These are phyloP conservation scores for Leucoagaricus sp. DNA, from an alignment of 1,284 basidiomycete genomes.

Conservation along the genomic window DNA sequence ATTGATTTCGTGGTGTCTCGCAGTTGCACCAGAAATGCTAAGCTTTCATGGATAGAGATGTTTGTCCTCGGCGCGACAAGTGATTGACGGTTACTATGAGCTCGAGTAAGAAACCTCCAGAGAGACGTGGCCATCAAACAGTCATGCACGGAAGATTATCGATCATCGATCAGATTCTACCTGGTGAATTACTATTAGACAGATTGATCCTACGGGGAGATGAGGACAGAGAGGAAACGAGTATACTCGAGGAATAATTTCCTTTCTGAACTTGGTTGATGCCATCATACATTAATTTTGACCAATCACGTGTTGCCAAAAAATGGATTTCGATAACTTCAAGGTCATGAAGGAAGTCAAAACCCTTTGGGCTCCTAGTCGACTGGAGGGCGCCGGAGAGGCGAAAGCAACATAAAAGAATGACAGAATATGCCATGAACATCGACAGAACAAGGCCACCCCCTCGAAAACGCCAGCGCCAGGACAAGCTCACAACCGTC, in stretches of 20 bases:
- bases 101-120: neutral
- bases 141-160: neutral
- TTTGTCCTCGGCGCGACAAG: neutral
- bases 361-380: neutral
- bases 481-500: conserved; percentile 25
- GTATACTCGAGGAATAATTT: neutral
- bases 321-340: conserved; percentile 3
- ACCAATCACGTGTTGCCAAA: conserved; percentile 8
- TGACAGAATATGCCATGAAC: neutral
- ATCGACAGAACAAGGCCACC: conserved; percentile 25
- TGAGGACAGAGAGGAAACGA: neutral
- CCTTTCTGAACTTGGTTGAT: neutral
- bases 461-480: conserved; percentile 46
- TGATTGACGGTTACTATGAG: conserved; percentile 1
- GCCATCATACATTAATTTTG: too few relatives aligned
- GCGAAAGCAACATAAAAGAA: neutral
- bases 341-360: neutral
- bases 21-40: neutral
- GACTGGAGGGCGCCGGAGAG: neutral
- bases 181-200: too few relatives aligned
- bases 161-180: too few relatives aligned
- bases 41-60: neutral
- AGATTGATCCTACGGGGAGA: neutral
- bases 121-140: neutral
- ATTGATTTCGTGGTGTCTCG: too few relatives aligned